These are phyloP conservation scores for Ascochyta koolunga DNA, from an alignment of 2,329 filamentous ascomycete species.

Conservation along the genomic window DNA sequence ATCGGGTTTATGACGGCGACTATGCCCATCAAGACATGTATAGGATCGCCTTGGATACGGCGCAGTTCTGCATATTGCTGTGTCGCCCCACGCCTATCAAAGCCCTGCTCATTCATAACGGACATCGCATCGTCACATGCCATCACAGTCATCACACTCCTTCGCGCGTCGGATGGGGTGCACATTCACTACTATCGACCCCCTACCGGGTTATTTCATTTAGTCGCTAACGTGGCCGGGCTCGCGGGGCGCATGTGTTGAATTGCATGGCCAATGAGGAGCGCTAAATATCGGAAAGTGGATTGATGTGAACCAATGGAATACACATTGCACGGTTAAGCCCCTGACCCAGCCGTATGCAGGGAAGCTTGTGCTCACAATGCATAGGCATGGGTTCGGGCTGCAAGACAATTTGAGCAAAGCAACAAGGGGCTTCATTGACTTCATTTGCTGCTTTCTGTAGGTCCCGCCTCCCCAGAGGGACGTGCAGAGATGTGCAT, in stretches of 20 bases:
- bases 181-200: conserved; percentile 16
- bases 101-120: conserved; percentile 8
- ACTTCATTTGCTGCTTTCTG: conserved; percentile 34
- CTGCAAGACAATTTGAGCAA: conserved; percentile 39
- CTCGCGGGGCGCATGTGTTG: conserved; percentile 31
- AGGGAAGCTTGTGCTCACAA: conserved; percentile 40
- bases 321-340: conserved; percentile 10
- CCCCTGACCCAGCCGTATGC: conserved; percentile 32
- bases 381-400: conserved; percentile 41
- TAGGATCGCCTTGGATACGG: conserved; percentile 16
- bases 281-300: conserved; percentile 12
- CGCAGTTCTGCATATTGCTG: conserved; percentile 25
- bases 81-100: conserved; percentile 12
- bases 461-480: conserved; percentile 37
- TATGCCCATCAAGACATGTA: conserved; percentile 20
- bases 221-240: conserved; percentile 28
- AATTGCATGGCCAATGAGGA: conserved; percentile 29
- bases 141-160: conserved; percentile 27
- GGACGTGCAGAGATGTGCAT: conserved; percentile 39
- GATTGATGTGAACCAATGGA: conserved; percentile 20
- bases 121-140: conserved; percentile 27
- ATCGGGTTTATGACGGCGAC: conserved; percentile 13
- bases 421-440: conserved; percentile 30
- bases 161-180: conserved; percentile 16
- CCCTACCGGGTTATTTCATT: conserved; percentile 34